These are phyloP conservation scores for Globisporangium orthogonon DNA, from an alignment of 352 stramenopile genomes.

Conservation along the genomic window DNA sequence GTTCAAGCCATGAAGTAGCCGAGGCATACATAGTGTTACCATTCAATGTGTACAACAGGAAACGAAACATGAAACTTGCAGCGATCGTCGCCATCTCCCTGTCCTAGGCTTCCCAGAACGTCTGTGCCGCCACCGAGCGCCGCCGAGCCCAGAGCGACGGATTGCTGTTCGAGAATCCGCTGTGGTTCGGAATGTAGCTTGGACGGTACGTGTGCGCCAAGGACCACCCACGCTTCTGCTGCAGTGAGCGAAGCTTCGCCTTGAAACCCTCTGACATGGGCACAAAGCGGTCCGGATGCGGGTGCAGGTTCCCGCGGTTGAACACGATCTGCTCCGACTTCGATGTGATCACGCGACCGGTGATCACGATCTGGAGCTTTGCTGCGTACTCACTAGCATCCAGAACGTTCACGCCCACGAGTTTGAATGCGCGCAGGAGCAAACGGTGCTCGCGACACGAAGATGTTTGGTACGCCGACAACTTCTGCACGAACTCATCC, in stretches of 20 bases:
- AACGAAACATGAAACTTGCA: no score
- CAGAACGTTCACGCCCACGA: conserved; percentile 19
- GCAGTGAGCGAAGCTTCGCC: conserved; percentile 22
- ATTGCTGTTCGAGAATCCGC: conserved; percentile 36
- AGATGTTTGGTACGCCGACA: conserved; percentile 19
- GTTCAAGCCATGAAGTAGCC: no score
- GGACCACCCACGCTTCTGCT: conserved; percentile 23
- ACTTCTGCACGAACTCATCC: conserved; percentile 21
- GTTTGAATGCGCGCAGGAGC: conserved; percentile 40
- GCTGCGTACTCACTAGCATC: conserved; percentile 26
- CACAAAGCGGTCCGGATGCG: conserved; percentile 35
- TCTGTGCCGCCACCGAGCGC: conserved; percentile 20
- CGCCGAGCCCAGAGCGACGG: conserved; percentile 34
- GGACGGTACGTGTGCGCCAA: conserved; percentile 40
- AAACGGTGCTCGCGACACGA: conserved; percentile 31
- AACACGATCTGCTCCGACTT: conserved; percentile 29
- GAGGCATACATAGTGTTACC: no score
- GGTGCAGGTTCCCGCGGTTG: conserved; percentile 57
- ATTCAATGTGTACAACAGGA: no score
- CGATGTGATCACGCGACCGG: conserved; percentile 21
- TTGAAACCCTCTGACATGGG: conserved; percentile 35
- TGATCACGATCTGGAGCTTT: conserved; percentile 48
- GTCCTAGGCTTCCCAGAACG: conserved; percentile 30
- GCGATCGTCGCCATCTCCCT: no score
- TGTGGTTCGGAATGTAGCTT: conserved; percentile 25